phyloP scores from a whole-genome alignment of 805 yeast species.

The Zygosaccharomyces lentus region DNA sequence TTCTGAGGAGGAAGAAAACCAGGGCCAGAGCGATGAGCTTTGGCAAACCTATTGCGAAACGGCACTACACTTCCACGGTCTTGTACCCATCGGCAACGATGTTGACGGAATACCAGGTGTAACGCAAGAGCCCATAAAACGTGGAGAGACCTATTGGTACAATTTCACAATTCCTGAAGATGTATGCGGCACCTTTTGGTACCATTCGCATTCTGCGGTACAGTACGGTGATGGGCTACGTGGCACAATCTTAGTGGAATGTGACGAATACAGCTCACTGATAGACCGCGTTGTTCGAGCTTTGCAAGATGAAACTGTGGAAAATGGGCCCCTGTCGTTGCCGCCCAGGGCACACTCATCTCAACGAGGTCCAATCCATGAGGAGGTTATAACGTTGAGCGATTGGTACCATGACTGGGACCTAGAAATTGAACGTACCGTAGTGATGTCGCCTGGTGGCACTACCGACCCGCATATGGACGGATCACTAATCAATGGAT shows the following conservation, averaged over 20 bases:
- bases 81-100: slow-evolving; percentile 43
- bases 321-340: slow-evolving; percentile 2
- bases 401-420: slow-evolving; percentile 56
- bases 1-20: slow-evolving; percentile 17
- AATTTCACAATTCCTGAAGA: slow-evolving; percentile 40
- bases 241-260: slow-evolving; percentile 54
- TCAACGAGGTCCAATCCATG: slow-evolving; percentile 32
- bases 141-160: slow-evolving; percentile 54
- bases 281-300: slow-evolving; percentile 27
- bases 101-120: slow-evolving; percentile 41
- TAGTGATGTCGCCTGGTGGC: slow-evolving; percentile 23
- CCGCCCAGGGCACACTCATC: not conserved
- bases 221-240: slow-evolving; percentile 49
- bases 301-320: not conserved
- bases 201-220: slow-evolving; percentile 50
- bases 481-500: slow-evolving; percentile 27
- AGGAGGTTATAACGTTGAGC: slow-evolving; percentile 47
- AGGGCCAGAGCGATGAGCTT: slow-evolving; percentile 25
- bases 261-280: slow-evolving; percentile 37
- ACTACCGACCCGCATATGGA: slow-evolving; percentile 28
- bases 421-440: slow-evolving; percentile 38
- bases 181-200: slow-evolving; percentile 53
- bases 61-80: slow-evolving; percentile 52
- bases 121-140: slow-evolving; percentile 68
- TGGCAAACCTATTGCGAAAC: slow-evolving; percentile 29